Evolutionary conservation across 768 basidiomycete genomes (phyloP).

Genomic region (Amanita pseudoporphyria): DNA sequence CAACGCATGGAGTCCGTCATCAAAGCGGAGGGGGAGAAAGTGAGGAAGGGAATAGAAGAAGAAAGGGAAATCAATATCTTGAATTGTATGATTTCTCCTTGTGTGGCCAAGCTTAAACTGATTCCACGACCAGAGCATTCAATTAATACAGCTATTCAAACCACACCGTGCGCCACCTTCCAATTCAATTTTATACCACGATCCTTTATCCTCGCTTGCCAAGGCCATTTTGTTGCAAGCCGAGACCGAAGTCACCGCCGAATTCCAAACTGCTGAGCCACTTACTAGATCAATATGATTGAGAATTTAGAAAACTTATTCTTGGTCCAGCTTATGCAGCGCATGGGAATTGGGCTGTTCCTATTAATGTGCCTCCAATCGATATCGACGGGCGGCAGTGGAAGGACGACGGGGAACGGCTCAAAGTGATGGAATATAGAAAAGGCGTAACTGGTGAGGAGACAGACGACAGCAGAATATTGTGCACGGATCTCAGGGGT

Average conservation of each 20-base stretch:
- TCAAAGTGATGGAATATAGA: constrained; percentile 51
- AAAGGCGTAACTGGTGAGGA: constrained; percentile 25
- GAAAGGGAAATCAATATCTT: constrained; percentile 51
- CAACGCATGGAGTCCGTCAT: constrained; percentile 56
- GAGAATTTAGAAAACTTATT: constrained; percentile 54
- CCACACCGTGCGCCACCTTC: constrained; percentile 21
- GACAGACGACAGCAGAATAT: constrained; percentile 51
- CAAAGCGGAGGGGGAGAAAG: constrained; percentile 51
- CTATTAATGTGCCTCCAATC: constrained; percentile 42
- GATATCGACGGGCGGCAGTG: constrained; percentile 43
- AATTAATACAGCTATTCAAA: constrained; percentile 27
- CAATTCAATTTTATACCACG: constrained; percentile 46
- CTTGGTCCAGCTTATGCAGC: constrained; percentile 78
- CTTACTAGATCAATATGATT: constrained; percentile 68
- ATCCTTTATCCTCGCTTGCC: constrained; percentile 78
- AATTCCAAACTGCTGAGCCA: constrained; percentile 76
- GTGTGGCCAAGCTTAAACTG: neutral
- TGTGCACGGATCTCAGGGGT: constrained; percentile 63
- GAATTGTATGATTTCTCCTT: constrained; percentile 42
- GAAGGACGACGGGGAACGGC: constrained; percentile 26
- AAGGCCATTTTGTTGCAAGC: constrained; percentile 88
- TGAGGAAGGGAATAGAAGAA: constrained; percentile 39
- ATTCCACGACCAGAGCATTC: constrained; percentile 21
- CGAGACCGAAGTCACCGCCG: constrained; percentile 86
- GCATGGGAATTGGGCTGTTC: constrained; percentile 83